Percentiles rank a stretch among this genome's conserved stretches.
Evolutionary conservation across 768 basidiomycete genomes (phyloP).

Genomic region (Pisolithus orientalis): DNA sequence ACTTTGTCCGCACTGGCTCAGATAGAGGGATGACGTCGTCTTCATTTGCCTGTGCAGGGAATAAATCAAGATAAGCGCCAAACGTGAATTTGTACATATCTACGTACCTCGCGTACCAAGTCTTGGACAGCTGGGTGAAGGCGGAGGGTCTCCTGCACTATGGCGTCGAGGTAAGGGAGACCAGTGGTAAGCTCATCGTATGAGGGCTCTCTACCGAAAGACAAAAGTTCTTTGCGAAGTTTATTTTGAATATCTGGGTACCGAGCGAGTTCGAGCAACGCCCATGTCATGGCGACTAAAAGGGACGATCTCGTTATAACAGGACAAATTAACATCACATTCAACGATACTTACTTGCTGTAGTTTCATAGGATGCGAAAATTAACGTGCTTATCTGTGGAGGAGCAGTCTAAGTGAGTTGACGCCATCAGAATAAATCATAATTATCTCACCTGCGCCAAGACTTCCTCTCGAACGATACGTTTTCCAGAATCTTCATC

Average conservation of each 20-base stretch:
- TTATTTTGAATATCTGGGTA: constrained; percentile 40
- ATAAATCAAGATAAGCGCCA: neutral
- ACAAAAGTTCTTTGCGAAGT: constrained; percentile 43
- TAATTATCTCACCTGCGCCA: constrained; percentile 13
- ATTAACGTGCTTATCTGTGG: constrained; percentile 14
- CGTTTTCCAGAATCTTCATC: constrained; percentile 14
- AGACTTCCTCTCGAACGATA: constrained; percentile 22
- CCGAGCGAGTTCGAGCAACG: constrained; percentile 48
- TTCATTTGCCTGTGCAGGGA: constrained; percentile 30
- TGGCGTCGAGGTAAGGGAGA: constrained; percentile 50
- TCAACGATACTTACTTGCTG: constrained; percentile 7
- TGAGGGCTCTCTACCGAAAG: constrained; percentile 40
- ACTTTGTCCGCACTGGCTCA: constrained; percentile 36
- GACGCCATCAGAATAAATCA: too few species aligned
- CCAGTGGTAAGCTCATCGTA: constrained; percentile 45
- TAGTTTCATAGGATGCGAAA: constrained; percentile 17
- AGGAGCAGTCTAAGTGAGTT: neutral
- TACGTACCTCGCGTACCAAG: constrained; percentile 8
- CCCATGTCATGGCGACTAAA: constrained; percentile 33
- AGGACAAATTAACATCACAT: neutral
- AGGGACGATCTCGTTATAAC: neutral
- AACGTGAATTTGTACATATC: too few species aligned
- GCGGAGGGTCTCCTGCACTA: constrained; percentile 40
- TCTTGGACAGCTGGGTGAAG: constrained; percentile 34
- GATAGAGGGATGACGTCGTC: constrained; percentile 58